Conservation (phyloP, 306 rosid species). For the Mimosa bimucronata region DNA sequence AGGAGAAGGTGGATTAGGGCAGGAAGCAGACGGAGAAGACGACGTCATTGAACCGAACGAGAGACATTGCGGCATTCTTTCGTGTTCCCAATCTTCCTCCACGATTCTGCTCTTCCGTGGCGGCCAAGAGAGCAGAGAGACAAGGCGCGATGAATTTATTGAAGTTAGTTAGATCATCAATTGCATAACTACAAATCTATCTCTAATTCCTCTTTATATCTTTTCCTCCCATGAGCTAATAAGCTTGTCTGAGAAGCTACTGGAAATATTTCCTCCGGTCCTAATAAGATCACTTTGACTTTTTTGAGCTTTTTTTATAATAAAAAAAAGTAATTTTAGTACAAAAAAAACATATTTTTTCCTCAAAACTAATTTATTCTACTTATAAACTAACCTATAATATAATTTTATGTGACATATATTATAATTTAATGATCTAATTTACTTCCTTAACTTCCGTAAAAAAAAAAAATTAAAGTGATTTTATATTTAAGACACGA, state of each 20-base stretch:
- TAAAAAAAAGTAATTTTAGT: no score
- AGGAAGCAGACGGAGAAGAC: not conserved
- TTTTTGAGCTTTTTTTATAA: no score
- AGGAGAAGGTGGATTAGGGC: not conserved
- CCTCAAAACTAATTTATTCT: no score
- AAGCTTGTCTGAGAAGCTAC: not conserved
- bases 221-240: not conserved
- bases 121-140: not conserved
- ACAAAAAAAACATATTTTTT: no score
- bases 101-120: not conserved
- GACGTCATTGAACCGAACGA: not conserved
- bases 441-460: no score
- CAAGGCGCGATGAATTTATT: not conserved
- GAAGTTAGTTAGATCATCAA: not conserved
- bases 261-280: no score
- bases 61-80: not conserved
- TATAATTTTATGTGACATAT: no score
- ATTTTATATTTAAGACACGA: no score
- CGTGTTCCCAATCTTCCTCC: not conserved
- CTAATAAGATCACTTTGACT: no score
- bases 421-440: no score
- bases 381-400: no score
- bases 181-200: not conserved
- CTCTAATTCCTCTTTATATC: not conserved
- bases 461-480: no score